Conservation (phyloP, 768 basidiomycete species). For the Tephrocybe sp. region DNA sequence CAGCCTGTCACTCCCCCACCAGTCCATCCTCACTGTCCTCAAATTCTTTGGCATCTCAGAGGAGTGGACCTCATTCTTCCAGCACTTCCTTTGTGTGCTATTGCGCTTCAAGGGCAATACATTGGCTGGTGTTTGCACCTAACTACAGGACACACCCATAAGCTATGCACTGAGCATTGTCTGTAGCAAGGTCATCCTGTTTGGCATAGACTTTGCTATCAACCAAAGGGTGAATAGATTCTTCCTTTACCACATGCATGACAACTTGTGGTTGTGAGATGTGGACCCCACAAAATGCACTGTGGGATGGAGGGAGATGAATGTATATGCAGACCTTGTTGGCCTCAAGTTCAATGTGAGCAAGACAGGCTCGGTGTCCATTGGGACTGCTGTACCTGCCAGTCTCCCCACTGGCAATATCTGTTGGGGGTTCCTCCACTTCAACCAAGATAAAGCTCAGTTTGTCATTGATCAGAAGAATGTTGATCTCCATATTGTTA, state of each 20-base stretch:
- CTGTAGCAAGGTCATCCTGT: slow-evolving; percentile 41
- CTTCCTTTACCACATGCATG: slow-evolving; percentile 44
- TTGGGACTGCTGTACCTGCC: slow-evolving; percentile 20
- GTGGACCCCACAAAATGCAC: slow-evolving; percentile 30
- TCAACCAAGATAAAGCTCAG: slow-evolving; percentile 19
- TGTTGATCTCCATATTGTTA: slow-evolving; percentile 28
- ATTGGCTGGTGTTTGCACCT: not conserved
- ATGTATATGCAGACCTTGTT: slow-evolving; percentile 35
- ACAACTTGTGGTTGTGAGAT: slow-evolving; percentile 47
- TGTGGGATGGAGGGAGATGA: slow-evolving; percentile 41
- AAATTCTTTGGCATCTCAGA: slow-evolving; percentile 39
- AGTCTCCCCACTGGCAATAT: slow-evolving; percentile 21
- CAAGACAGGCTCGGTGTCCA: slow-evolving; percentile 41
- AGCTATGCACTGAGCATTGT: slow-evolving; percentile 39
- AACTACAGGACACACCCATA: slow-evolving; percentile 41
- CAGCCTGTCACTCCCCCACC: slow-evolving; percentile 40
- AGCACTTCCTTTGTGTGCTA: slow-evolving; percentile 16
- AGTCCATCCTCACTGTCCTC: slow-evolving; percentile 37
- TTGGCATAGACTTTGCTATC: slow-evolving; percentile 48
- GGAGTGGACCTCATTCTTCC: slow-evolving; percentile 31
- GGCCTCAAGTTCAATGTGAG: slow-evolving; percentile 40
- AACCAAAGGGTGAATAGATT: slow-evolving; percentile 42
- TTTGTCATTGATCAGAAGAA: slow-evolving; percentile 31
- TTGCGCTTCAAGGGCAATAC: slow-evolving; percentile 15
- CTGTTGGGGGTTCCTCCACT: slow-evolving; percentile 22